A percentile compares a stretch with the other conserved stretches of the same genome.
Evolutionary conservation across 208 protist genomes (phyloP).

Genomic region (Naegleria gruberi): DNA sequence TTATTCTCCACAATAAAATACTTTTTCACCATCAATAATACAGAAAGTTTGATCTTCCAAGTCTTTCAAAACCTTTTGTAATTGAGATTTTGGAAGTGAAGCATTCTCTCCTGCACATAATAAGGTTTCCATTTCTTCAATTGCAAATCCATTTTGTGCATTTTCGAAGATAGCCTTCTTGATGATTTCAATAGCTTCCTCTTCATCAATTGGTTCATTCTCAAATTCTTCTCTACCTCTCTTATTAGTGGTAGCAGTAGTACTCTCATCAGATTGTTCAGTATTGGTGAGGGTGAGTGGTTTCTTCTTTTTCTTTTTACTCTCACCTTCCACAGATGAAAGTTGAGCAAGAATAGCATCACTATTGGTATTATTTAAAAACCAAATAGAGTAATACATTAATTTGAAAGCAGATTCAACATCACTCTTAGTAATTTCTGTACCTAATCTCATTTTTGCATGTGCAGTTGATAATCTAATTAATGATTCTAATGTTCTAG

Average conservation of each 20-base stretch:
- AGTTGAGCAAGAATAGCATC: not conserved
- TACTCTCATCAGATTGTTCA: not conserved
- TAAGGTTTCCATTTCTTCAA: not conserved
- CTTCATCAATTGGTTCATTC: not conserved
- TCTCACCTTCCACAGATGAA: not conserved
- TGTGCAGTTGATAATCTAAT: conserved; percentile 87
- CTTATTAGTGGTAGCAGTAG: not conserved
- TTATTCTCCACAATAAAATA: not conserved
- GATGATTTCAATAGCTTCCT: not conserved
- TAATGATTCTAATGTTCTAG: conserved; percentile 92
- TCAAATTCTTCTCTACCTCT: not conserved
- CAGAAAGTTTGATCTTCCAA: not conserved
- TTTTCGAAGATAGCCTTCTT: not conserved
- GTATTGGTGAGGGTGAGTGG: not conserved
- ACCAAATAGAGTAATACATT: conserved; percentile 13
- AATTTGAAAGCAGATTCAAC: conserved; percentile 55
- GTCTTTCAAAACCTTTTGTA: not conserved
- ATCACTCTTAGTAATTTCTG: conserved; percentile 66
- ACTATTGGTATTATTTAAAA: not conserved
- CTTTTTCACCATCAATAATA: not conserved
- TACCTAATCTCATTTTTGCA: conserved; percentile 80
- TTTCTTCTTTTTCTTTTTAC: not conserved
- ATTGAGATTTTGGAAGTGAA: not conserved
- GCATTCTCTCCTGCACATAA: not conserved
- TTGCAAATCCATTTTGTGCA: not conserved